Percentiles rank a stretch among this genome's conserved stretches.
These are phyloP conservation scores for Aspergillus haitiensis DNA, from an alignment of 495 filamentous ascomycete species.

Conservation along the genomic window DNA sequence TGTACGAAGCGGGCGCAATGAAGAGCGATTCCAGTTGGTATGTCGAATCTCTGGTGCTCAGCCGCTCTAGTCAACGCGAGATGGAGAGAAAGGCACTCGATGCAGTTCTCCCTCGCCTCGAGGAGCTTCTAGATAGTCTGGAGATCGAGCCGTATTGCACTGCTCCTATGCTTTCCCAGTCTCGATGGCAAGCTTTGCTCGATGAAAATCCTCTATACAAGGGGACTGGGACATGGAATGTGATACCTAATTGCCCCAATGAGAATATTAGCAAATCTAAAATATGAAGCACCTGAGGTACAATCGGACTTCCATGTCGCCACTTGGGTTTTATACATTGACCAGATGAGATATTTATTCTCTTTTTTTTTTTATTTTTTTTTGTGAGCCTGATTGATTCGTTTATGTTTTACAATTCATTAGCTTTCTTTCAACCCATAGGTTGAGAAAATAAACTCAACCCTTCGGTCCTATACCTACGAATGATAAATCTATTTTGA, in stretches of 20 bases:
- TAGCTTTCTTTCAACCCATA: too few relatives aligned
- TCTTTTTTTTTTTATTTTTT: too few relatives aligned
- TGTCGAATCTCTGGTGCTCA: slow-evolving; percentile 23
- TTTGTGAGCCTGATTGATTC: too few relatives aligned
- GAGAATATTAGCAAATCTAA: background rate
- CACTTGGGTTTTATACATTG: too few relatives aligned
- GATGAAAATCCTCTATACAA: background rate
- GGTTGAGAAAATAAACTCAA: too few relatives aligned
- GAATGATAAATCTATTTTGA: too few relatives aligned
- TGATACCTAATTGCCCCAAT: background rate
- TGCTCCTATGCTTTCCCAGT: slow-evolving; percentile 24
- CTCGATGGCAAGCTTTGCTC: background rate
- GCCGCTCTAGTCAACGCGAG: slow-evolving; percentile 13
- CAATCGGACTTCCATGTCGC: too few relatives aligned
- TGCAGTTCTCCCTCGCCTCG: slow-evolving; percentile 23
- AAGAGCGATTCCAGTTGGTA: slow-evolving; percentile 37
- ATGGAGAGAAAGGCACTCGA: slow-evolving; percentile 25
- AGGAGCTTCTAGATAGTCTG: slow-evolving; percentile 13
- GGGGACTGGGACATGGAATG: background rate
- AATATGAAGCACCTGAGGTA: background rate
- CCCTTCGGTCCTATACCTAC: too few relatives aligned
- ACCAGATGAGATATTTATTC: too few relatives aligned
- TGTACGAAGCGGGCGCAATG: slow-evolving; percentile 33
- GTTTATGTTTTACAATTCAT: too few relatives aligned
- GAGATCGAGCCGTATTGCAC: slow-evolving; percentile 19